Base-by-base conservation (phyloP, 2,329 filamentous ascomycete species). In the Cryoendolithus antarcticus region DNA sequence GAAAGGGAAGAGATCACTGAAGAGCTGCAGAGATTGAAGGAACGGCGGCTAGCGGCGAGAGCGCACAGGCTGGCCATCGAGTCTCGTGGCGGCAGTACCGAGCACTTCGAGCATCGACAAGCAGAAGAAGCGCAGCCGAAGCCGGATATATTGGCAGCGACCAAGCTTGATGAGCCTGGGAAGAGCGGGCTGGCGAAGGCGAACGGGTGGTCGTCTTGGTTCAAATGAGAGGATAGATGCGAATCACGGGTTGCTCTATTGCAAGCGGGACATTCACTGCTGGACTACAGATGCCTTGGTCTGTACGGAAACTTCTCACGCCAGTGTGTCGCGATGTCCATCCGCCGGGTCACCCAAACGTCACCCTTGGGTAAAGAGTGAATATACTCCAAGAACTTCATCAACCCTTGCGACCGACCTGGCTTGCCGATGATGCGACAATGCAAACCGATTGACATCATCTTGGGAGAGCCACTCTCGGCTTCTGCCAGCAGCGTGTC, bases 1-100 rank as follows among this genome's bases (percentile, higher is more conserved):
- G 83, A 91, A 50, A 70, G 71, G 47, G 83, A 91, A 40, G 85
- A 93, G 63, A 91, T 98, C 55, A 74, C 80, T 42, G 73, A 72
- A 46, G 91, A 98, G 66, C 68, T 93, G 49, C 72, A 83, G 57
- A 70, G 84, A 47, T 69, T 91, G 58, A 77, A 74, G 58, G 64
- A 59, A 48, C 61, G 54, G 47, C 66, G 61, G 38, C 42, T 69
- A 46, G 63, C 62, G 38, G 60, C 64, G 38, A 64, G 70, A 46
- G 66, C 67, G 50, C 59, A 57, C 53, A 62, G 70, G 45, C 55
- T 70, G 55, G 60, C 63, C 45, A 52, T 58, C 40, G 59, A 65
- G 44, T 44, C 39, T 27, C 47, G 55, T 38, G 56, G 58, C 35
- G 49, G 53, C 24, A 44, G 32, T 30, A 48, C 41, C 15, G 46